These are phyloP conservation scores for Cerioporus squamosus DNA, from an alignment of 1,284 basidiomycete species.

Conservation along the genomic window DNA sequence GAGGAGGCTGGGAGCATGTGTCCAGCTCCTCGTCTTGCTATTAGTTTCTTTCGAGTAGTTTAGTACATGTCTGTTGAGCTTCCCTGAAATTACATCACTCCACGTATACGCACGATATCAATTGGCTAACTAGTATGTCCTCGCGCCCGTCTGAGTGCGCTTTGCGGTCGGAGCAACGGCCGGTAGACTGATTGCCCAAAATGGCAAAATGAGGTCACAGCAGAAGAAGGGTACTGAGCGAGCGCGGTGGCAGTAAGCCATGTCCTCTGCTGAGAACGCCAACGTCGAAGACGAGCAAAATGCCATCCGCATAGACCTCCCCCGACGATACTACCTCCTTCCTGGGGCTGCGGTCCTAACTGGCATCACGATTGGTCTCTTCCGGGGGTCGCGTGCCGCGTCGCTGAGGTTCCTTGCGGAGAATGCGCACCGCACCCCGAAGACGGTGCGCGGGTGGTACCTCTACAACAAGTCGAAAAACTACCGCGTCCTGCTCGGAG, in stretches of 20 bases:
- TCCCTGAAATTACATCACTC: too few relatives aligned
- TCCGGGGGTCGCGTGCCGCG: constrained; percentile 66
- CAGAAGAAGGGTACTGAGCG: constrained; percentile 3
- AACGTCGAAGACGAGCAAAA: constrained; percentile 17
- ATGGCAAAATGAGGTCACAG: constrained; percentile 17
- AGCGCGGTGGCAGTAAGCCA: constrained; percentile 18
- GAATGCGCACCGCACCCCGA: constrained; percentile 76
- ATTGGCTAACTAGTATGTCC: too few relatives aligned
- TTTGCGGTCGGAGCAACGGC: too few relatives aligned
- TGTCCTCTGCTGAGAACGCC: constrained; percentile 24
- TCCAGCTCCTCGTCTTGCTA: background rate
- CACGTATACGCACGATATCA: too few relatives aligned
- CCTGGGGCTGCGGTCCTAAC: constrained; percentile 60
- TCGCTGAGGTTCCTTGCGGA: constrained; percentile 56
- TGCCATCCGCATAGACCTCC: constrained; percentile 42
- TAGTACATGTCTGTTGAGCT: too few relatives aligned
- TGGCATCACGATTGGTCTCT: constrained; percentile 69
- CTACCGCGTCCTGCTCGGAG: constrained; percentile 78
- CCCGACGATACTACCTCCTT: constrained; percentile 46
- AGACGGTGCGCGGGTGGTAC: constrained; percentile 86
- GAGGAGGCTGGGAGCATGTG: too few relatives aligned
- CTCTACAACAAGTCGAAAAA: constrained; percentile 94
- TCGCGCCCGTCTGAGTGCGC: too few relatives aligned
- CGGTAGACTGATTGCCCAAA: background rate
- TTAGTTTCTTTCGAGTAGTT: background rate